A percentile compares a stretch with the other conserved stretches of the same genome.
Conservation (phyloP, 2,329 filamentous ascomycete species). For the Fusarium albosuccineum region DNA sequence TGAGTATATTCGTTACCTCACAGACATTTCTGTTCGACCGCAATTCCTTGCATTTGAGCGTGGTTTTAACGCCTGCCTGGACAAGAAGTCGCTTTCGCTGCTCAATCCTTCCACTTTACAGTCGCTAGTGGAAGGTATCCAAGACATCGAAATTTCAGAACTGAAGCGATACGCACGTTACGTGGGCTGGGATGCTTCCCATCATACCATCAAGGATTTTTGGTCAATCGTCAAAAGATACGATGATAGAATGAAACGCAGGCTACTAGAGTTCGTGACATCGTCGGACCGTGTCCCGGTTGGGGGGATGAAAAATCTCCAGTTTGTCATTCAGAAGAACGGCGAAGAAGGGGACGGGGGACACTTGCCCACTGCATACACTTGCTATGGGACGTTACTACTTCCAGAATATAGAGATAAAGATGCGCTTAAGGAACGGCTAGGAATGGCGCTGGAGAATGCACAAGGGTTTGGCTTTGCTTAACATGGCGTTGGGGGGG, state of each 20-base stretch:
- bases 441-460: constrained; percentile 90
- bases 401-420: constrained; percentile 84
- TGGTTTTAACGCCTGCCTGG: constrained; percentile 83
- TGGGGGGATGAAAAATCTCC: constrained; percentile 83
- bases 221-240: constrained; percentile 83
- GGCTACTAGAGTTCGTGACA: constrained; percentile 93
- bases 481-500: constrained; percentile 51
- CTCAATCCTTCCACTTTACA: constrained; percentile 79
- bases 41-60: constrained; percentile 85
- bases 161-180: constrained; percentile 81
- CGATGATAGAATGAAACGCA: constrained; percentile 76
- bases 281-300: constrained; percentile 92
- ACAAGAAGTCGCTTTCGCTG: constrained; percentile 77
- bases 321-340: constrained; percentile 86
- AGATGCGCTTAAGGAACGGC: constrained; percentile 77
- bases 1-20: constrained; percentile 88
- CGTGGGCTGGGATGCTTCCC: constrained; percentile 80
- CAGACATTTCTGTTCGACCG: constrained; percentile 79
- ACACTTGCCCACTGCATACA: constrained; percentile 86
- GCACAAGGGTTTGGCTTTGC: constrained; percentile 90
- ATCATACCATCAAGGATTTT: constrained; percentile 81
- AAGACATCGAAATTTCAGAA: constrained; percentile 81
- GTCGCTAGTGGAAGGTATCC: constrained; percentile 83
- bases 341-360: constrained; percentile 69
- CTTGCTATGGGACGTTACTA: constrained; percentile 90